Evolutionary conservation across 306 rosid species (phyloP), one percentile per base, ranked within the genome.

Genomic region (Lotus japonicus): DNA sequence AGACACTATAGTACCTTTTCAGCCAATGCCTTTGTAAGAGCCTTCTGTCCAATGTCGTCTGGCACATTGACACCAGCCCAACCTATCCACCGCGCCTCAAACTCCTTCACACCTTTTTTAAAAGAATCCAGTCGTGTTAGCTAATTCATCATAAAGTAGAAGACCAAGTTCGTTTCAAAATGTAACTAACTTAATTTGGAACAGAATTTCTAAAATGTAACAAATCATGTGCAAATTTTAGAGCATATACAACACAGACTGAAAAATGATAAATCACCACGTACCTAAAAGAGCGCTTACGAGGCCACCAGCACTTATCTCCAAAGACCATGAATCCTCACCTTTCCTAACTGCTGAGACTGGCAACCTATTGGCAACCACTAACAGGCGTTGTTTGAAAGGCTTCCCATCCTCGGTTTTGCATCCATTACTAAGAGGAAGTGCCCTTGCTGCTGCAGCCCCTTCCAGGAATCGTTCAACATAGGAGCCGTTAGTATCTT

Each of bases 11-110:
- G 54, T 85, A 92, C 98, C 98, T 88, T 90, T 83, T 86, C 97
- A 71, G 96, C 94, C 74, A 90, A 88, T 77, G 98, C 94, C 70
- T 82, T 84, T 18, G 83, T 85, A 58, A 92, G 77, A 53, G 97
- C 79, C 59, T 56, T 82, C 64, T 81, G 91, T 51, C 98, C 98
- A 60, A 73, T 77, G 11, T 74, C 87, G 79, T 92, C 98, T n/a
- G 89, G 85, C 52, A 92, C 98, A 82, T 88, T 92, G 52, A 92
- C 84, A n/a, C 98, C 98, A 60, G 97, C 90, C 97, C 98, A 92
- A 26, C 98, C 98, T 75, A 90, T 92, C 98, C 98, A 92, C 81
- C 96, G 83, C 36, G 96, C 84, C 50, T 92, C 98, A 68, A 92
- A 90, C 77, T 92, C 98, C 88, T 83, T 92, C 64, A 92, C 83